Percentiles rank a stretch among this genome's conserved stretches.
Evolutionary conservation across 352 stramenopile genomes (phyloP).

Genomic region (Aphanomyces astaci): DNA sequence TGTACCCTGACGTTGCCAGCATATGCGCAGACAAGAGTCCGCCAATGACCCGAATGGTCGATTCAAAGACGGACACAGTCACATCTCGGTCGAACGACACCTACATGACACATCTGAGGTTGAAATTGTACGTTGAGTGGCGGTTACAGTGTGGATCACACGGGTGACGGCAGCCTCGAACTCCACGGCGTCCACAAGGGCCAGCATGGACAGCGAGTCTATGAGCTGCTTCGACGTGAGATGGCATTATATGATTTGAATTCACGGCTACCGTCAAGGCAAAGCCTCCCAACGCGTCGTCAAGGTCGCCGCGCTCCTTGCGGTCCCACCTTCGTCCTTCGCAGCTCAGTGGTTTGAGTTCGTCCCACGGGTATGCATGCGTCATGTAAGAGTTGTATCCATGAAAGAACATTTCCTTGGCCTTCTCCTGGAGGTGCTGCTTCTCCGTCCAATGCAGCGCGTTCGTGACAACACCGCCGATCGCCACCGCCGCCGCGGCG

Average conservation of each 20-base stretch:
- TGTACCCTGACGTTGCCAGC: constrained; percentile 49
- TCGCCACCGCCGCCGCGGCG: neutral
- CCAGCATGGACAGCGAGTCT: constrained; percentile 86
- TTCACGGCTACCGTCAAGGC: constrained; percentile 40
- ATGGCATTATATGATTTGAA: neutral
- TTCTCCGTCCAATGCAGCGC: constrained; percentile 50
- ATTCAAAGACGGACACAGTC: constrained; percentile 90
- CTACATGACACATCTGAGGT: neutral
- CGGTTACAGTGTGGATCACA: constrained; percentile 32
- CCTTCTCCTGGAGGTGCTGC: constrained; percentile 57
- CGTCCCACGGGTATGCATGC: constrained; percentile 81
- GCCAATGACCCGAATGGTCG: constrained; percentile 88
- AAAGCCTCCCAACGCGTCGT: constrained; percentile 77
- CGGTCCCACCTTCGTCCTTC: constrained; percentile 66
- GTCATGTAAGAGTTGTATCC: constrained; percentile 82
- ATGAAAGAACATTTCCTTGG: constrained; percentile 85
- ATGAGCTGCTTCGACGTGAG: constrained; percentile 43
- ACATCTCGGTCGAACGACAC: constrained; percentile 83
- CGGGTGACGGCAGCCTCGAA: constrained; percentile 65
- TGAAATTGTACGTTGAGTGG: too few relatives aligned
- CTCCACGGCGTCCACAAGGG: constrained; percentile 67
- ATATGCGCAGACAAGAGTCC: constrained; percentile 88
- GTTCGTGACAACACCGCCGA: neutral
- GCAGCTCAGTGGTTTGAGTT: constrained; percentile 80
- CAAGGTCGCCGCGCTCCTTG: constrained; percentile 71